These are phyloP conservation scores for Botrytis deweyae DNA, from an alignment of 2,329 filamentous ascomycete genomes.

Conservation along the genomic window DNA sequence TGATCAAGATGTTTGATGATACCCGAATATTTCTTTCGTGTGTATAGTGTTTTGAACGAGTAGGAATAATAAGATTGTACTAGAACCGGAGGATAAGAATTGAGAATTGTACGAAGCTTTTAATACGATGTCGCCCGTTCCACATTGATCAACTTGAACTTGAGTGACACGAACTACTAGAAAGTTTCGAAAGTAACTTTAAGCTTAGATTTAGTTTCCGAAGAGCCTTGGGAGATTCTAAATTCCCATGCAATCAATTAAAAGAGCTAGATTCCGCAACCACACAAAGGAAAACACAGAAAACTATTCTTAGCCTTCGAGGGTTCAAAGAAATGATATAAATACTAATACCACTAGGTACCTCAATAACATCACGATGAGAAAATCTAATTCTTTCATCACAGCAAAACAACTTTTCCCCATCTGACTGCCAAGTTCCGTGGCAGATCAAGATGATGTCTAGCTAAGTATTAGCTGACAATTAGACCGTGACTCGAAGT, in stretches of 20 bases:
- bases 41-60: slow-evolving; percentile 2
- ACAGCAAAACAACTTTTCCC: neutral
- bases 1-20: neutral
- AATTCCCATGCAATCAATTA: neutral
- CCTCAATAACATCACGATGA: neutral
- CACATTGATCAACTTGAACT: neutral
- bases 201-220: neutral
- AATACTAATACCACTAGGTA: slow-evolving; percentile 5
- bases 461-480: neutral
- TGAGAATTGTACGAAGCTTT: neutral
- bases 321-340: neutral
- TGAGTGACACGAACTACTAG: neutral
- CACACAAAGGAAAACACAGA: neutral
- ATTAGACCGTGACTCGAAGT: neutral
- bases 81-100: neutral
- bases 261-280: neutral
- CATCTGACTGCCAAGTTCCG: too few relatives aligned
- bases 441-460: neutral
- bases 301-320: neutral
- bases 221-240: neutral
- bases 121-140: neutral
- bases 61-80: neutral
- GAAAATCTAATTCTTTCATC: neutral
- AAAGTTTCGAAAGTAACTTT: neutral
- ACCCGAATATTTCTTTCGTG: slow-evolving; percentile 5